Evolutionary conservation across 805 yeast species (phyloP), one percentile per base, ranked within the genome.

Genomic region (Lachancea mirantina): DNA sequence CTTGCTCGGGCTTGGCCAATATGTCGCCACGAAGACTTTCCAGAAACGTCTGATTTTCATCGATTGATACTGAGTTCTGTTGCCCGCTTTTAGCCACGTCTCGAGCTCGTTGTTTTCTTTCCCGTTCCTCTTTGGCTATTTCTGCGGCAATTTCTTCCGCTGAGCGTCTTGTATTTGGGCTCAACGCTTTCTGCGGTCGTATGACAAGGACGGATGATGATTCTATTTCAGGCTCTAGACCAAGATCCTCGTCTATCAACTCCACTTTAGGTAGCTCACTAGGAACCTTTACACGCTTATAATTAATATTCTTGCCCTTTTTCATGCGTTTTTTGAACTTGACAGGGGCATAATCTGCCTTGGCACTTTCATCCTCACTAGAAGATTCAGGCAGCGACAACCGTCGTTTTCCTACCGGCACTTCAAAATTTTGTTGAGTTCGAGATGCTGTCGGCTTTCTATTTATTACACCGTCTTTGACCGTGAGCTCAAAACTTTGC

Each of bases 311-410:
- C 54, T 21, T 28, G 16, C 52, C 35, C 35, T 56, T 64, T 55
- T 42, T 60, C 54, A 46, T 62, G 58, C 55, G 58, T 54, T 44
- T 63, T 23, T 56, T 55, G 15, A 61, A 62, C 42, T 67, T 65
- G 36, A 65, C 63, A 2, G 65, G 46, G 43, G 69, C 61, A 28
- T 59, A 61, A 27, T 47, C 61, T 7, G 60, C 50, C 5, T 35
- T 31, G 4, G 35, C 40, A 5, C 17, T 13, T 8, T 38, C 47
- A 8, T 34, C 37, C 4, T 36, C 39, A n/a, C n/a, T n/a, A n/a
- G n/a, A n/a, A n/a, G n/a, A n/a, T n/a, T n/a, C n/a, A n/a, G n/a
- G n/a, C n/a, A n/a, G n/a, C n/a, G n/a, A n/a, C n/a, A n/a, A n/a
- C n/a, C 4, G 9, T 9, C 10, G 19, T 5, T 33, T 32, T 10